A percentile compares a stretch with the other conserved stretches of the same genome.
phyloP scores from a whole-genome alignment of 345 rosid species.

The Melaleuca alternifolia region DNA sequence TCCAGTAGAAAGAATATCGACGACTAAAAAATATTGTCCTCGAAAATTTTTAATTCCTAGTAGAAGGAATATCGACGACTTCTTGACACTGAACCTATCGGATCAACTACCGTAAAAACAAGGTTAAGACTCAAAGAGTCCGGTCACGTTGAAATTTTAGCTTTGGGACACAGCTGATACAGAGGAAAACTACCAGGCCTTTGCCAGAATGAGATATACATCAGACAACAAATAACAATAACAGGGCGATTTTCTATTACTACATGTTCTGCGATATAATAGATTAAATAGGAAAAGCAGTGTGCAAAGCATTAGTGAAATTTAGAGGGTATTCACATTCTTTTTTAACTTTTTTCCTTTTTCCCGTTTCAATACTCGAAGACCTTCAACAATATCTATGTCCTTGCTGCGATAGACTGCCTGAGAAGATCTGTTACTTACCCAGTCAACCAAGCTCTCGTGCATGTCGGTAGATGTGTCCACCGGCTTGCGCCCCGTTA shows the following conservation, averaged over 20 bases:
- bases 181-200: not conserved
- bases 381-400: not conserved
- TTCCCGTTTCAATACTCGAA: not conserved
- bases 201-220: not conserved
- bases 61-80: not conserved
- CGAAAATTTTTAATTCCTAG: not conserved
- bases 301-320: not conserved
- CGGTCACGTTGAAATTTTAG: not conserved
- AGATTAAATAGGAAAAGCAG: not conserved
- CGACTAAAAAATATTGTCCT: not conserved
- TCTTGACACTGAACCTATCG: not conserved
- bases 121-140: not conserved
- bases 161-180: not conserved
- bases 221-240: not conserved
- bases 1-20: not conserved
- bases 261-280: not conserved
- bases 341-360: not conserved
- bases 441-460: constrained; percentile 97
- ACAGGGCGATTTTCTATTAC: not conserved
- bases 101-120: not conserved
- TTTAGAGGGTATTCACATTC: not conserved
- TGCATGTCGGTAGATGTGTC: constrained; percentile 55
- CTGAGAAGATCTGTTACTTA: constrained; percentile 9
- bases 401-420: not conserved
- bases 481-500: constrained; percentile 80